Percentiles rank a stretch among this genome's conserved stretches.
phyloP scores from a whole-genome alignment of 2,329 filamentous ascomycete species.

The Paraphaeosphaeria minitans region DNA sequence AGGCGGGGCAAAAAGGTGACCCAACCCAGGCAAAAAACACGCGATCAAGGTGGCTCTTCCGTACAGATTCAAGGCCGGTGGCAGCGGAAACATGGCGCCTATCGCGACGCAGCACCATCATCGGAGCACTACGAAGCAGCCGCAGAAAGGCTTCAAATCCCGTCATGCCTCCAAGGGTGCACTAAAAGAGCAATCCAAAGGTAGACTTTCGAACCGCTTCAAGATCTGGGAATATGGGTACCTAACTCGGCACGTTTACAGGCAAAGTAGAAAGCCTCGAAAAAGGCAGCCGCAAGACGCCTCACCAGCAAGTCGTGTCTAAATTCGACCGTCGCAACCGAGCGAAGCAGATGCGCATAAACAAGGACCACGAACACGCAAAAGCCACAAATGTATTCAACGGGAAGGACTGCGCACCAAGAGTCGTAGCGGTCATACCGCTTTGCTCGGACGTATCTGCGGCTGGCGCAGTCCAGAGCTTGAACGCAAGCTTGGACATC shows the following conservation, averaged over 20 bases:
- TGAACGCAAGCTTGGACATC: slow-evolving; percentile 83
- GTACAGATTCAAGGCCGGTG: slow-evolving; percentile 84
- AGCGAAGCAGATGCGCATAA: slow-evolving; percentile 83
- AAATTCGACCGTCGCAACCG: slow-evolving; percentile 96
- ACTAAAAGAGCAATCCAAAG: slow-evolving; percentile 83
- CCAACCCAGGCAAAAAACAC: neutral
- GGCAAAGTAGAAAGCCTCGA: slow-evolving; percentile 78
- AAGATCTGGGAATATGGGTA: neutral
- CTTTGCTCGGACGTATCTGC: slow-evolving; percentile 76
- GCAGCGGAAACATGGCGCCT: slow-evolving; percentile 69
- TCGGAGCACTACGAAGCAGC: slow-evolving; percentile 85
- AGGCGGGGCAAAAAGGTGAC: neutral
- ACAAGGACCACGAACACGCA: slow-evolving; percentile 82
- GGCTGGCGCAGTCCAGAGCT: slow-evolving; percentile 66
- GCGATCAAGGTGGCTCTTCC: slow-evolving; percentile 55
- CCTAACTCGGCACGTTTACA: slow-evolving; percentile 43
- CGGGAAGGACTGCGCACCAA: slow-evolving; percentile 84
- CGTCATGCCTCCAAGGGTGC: slow-evolving; percentile 87
- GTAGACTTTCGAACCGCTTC: slow-evolving; percentile 50
- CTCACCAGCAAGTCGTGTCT: slow-evolving; percentile 95
- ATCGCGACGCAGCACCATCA: slow-evolving; percentile 70
- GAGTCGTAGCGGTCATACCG: slow-evolving; percentile 86
- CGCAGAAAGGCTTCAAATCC: slow-evolving; percentile 91
- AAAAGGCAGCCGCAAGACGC: slow-evolving; percentile 78
- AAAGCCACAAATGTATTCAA: slow-evolving; percentile 80